These are phyloP conservation scores for Ashbya aceris DNA, from an alignment of 1,139 yeast genomes.

Conservation along the genomic window DNA sequence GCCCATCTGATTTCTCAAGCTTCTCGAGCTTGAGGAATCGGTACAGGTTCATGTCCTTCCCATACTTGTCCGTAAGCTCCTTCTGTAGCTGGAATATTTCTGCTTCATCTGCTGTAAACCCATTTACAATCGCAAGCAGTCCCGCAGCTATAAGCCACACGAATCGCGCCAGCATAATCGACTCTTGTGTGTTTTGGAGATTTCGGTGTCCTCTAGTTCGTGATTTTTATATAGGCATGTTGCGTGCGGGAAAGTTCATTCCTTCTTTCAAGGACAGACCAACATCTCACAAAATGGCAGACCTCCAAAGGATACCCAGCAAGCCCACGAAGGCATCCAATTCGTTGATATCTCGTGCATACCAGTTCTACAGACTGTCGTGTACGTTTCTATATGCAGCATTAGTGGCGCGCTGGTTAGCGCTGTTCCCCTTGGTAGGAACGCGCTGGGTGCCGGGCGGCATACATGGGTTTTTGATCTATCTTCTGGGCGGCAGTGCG, in stretches of 20 bases:
- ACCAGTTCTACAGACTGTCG: conserved; percentile 23
- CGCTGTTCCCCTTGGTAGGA: conserved; percentile 55
- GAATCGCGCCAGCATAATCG: too few relatives aligned
- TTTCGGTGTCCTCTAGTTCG: too few relatives aligned
- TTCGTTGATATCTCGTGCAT: conserved; percentile 12
- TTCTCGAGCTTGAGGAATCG: conserved; percentile 51
- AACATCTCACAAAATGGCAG: too few relatives aligned
- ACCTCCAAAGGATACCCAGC: too few relatives aligned
- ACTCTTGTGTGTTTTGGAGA: too few relatives aligned
- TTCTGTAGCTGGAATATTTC: conserved; percentile 74
- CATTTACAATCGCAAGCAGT: conserved; percentile 14
- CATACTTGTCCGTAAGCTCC: conserved; percentile 55
- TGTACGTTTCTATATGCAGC: conserved; percentile 44
- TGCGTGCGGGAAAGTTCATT: too few relatives aligned
- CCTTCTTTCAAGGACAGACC: too few relatives aligned
- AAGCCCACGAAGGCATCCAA: too few relatives aligned
- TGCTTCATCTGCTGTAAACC: conserved; percentile 48
- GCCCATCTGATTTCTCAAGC: conserved; percentile 35
- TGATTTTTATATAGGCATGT: too few relatives aligned
- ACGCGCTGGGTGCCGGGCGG: conserved; percentile 57
- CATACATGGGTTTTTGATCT: conserved; percentile 52
- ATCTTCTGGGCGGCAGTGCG: conserved; percentile 15
- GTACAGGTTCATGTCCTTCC: conserved; percentile 58
- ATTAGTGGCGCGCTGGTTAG: conserved; percentile 41
- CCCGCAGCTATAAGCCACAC: too few relatives aligned